Conservation (phyloP, 441 rosid genomes). For the Populus trichocarpa region DNA sequence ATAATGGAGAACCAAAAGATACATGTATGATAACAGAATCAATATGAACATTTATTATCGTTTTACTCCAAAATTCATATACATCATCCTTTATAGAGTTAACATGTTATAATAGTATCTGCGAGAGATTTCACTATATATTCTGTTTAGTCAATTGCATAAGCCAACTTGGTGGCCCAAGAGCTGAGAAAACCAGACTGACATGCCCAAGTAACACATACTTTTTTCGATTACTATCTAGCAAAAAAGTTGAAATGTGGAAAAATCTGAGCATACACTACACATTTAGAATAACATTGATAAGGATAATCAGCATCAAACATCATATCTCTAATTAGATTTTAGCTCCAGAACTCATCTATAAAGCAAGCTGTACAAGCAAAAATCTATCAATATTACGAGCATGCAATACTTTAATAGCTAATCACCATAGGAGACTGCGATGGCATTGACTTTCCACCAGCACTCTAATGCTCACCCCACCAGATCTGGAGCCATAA, state of each 20-base stretch:
- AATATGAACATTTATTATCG: background rate
- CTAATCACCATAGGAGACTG: constrained; percentile 46
- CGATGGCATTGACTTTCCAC: constrained; percentile 39
- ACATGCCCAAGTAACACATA: background rate
- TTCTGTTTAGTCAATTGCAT: too few relatives aligned
- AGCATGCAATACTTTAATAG: background rate
- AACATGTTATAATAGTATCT: constrained; percentile 7
- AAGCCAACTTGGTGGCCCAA: too few relatives aligned
- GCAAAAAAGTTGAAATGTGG: background rate
- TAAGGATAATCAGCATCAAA: background rate
- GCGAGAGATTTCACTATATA: background rate
- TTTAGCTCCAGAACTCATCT: background rate
- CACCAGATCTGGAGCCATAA: constrained; percentile 4
- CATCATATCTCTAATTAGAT: background rate
- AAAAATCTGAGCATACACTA: too few relatives aligned
- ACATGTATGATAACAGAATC: background rate
- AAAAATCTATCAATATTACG: background rate
- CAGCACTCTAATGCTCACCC: constrained; percentile 40
- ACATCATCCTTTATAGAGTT: constrained; percentile 2
- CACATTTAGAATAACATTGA: background rate
- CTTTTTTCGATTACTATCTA: background rate
- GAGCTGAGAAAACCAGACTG: too few relatives aligned
- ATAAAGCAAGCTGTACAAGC: background rate
- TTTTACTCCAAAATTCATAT: background rate
- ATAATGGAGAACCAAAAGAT: constrained; percentile 10